A percentile compares a stretch with the other conserved stretches of the same genome.
Evolutionary conservation across 129 eudicot species (phyloP).

Genomic region (Escallonia herrerae): DNA sequence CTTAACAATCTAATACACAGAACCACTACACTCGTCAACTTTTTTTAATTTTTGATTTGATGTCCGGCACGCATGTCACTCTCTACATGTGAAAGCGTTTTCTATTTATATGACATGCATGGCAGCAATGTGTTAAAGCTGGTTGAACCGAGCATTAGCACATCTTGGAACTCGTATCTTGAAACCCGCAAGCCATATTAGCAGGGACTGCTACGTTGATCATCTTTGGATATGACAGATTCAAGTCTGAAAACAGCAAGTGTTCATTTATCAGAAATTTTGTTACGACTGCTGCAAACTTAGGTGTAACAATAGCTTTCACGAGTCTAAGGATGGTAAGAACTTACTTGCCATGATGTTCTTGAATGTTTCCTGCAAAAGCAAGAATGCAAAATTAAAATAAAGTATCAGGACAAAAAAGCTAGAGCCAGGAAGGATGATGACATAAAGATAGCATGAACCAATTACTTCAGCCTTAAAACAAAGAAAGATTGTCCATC

Average conservation of each 20-base stretch:
- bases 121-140: no score
- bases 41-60: not conserved
- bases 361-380: slow-evolving; percentile 80
- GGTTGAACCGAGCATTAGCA: slow-evolving; percentile 2
- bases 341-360: slow-evolving; percentile 89
- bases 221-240: slow-evolving; percentile 90
- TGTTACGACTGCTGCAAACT: not conserved
- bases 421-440: not conserved
- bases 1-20: not conserved
- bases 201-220: slow-evolving; percentile 89
- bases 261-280: slow-evolving; percentile 5
- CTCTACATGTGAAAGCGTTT: not conserved
- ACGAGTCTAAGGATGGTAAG: not conserved
- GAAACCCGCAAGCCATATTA: slow-evolving; percentile 93
- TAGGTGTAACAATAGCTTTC: not conserved
- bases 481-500: no score
- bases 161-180: slow-evolving; percentile 54
- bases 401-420: slow-evolving; percentile 3
- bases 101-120: not conserved
- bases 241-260: slow-evolving; percentile 47
- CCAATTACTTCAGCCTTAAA: not conserved
- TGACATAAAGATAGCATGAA: not conserved
- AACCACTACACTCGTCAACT: slow-evolving; percentile 2
- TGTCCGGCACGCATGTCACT: not conserved
- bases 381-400: not conserved